phyloP scores from a whole-genome alignment of 768 basidiomycete species.

The Botryobasidium botryosum region DNA sequence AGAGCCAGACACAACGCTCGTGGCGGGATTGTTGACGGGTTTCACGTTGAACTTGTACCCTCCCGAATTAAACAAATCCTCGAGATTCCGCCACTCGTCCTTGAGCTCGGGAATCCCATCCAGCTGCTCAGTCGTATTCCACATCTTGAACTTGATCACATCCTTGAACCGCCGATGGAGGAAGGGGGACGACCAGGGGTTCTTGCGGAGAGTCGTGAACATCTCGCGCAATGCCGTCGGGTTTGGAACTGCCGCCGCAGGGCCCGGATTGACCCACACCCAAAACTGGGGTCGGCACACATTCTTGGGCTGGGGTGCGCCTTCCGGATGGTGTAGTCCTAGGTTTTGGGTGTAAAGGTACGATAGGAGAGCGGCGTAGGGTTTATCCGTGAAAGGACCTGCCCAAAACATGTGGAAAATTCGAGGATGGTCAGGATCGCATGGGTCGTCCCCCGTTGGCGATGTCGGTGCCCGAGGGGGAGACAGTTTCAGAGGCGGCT shows the following conservation, averaged over 20 bases:
- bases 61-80: constrained; percentile 72
- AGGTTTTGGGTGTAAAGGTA: constrained; percentile 95
- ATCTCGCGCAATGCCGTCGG: constrained; percentile 66
- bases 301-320: constrained; percentile 26
- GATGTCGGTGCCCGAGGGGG: constrained; percentile 39
- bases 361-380: constrained; percentile 84
- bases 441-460: constrained; percentile 30
- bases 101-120: constrained; percentile 81
- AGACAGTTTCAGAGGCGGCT: constrained; percentile 34
- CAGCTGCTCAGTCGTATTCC: constrained; percentile 96
- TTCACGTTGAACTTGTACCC: constrained; percentile 52
- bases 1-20: too few species aligned
- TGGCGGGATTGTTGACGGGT: background rate
- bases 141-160: constrained; percentile 86
- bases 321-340: constrained; percentile 48
- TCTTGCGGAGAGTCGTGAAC: constrained; percentile 57
- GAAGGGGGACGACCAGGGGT: constrained; percentile 92
- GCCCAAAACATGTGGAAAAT: constrained; percentile 99
- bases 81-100: constrained; percentile 72
- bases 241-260: constrained; percentile 78
- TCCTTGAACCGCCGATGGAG: constrained; percentile 84
- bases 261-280: constrained; percentile 99
- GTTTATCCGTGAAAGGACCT: constrained; percentile 96
- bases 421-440: constrained; percentile 71
- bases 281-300: constrained; percentile 86